Percentiles rank a stretch among this genome's conserved stretches.
Evolutionary conservation across 306 rosid species (phyloP).

Genomic region (Boehmeria nivea): DNA sequence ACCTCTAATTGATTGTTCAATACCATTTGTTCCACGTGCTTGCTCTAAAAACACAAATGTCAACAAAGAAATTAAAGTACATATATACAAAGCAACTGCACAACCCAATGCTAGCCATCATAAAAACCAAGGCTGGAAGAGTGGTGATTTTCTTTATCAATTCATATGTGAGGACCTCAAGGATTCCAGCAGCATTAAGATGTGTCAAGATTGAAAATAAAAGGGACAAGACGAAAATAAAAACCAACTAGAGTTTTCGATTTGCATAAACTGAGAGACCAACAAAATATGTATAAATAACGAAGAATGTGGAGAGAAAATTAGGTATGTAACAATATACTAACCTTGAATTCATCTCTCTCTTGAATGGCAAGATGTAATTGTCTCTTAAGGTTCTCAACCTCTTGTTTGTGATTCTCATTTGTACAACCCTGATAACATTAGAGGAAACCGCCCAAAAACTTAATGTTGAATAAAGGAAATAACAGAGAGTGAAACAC

Average conservation of each 20-base stretch:
- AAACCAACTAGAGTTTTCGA: too few relatives aligned
- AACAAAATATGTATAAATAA: neutral
- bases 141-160: too few relatives aligned
- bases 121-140: too few relatives aligned
- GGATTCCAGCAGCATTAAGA: too few relatives aligned
- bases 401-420: slow-evolving; percentile 42
- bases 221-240: neutral
- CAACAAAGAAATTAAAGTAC: neutral
- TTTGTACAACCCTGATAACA: slow-evolving; percentile 41
- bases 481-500: too few relatives aligned
- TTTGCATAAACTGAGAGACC: too few relatives aligned
- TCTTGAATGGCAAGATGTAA: slow-evolving; percentile 56
- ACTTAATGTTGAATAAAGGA: neutral
- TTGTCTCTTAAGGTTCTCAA: slow-evolving; percentile 53
- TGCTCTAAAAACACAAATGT: slow-evolving; percentile 39
- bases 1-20: slow-evolving; percentile 35
- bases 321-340: too few relatives aligned
- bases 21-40: slow-evolving; percentile 46
- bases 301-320: slow-evolving; percentile 6
- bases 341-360: slow-evolving; percentile 72
- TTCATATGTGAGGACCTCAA: neutral
- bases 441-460: slow-evolving; percentile 16
- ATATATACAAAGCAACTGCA: too few relatives aligned
- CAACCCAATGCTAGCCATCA: too few relatives aligned
- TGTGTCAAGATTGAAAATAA: neutral